These are phyloP conservation scores for Umbelopsis ramanniana DNA, from an alignment of 192 early-diverging fungal species.

Conservation along the genomic window DNA sequence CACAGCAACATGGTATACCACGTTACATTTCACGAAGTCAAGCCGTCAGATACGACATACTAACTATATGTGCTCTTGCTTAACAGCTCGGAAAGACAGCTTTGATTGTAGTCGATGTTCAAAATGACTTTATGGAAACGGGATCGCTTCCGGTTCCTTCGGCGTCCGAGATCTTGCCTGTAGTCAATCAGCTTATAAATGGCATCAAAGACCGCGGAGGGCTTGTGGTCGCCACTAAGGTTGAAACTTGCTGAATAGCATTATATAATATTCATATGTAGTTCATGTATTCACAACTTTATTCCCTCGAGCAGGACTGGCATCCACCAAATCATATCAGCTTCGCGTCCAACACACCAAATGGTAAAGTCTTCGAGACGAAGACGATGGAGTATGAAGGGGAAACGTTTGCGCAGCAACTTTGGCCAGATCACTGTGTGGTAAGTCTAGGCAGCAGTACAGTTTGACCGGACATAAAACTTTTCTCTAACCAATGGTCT, in stretches of 20 bases:
- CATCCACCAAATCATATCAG: slow-evolving; percentile 38
- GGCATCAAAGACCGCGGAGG: slow-evolving; percentile 15
- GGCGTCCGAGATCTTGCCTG: slow-evolving; percentile 22
- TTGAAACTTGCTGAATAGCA: not conserved
- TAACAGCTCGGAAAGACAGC: slow-evolving; percentile 25
- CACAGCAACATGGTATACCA: too few relatives aligned
- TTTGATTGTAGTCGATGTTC: slow-evolving; percentile 36
- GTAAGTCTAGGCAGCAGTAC: slow-evolving; percentile 8
- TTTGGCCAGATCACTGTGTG: slow-evolving; percentile 43
- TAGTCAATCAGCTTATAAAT: slow-evolving; percentile 22
- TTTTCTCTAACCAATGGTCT: not conserved
- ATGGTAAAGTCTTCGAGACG: slow-evolving; percentile 26
- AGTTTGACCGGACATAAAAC: too few relatives aligned
- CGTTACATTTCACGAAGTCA: too few relatives aligned
- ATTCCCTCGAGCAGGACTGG: slow-evolving; percentile 28
- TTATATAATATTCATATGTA: not conserved
- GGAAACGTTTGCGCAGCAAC: not conserved
- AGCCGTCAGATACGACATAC: not conserved
- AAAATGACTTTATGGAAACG: slow-evolving; percentile 38
- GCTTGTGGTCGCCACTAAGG: slow-evolving; percentile 32
- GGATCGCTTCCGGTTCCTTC: slow-evolving; percentile 31
- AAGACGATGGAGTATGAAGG: slow-evolving; percentile 26
- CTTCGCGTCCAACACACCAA: slow-evolving; percentile 32
- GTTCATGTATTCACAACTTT: not conserved
- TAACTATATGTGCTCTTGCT: not conserved